Base-by-base conservation (phyloP, 208 protist genomes). In the Balamuthia mandrillaris region DNA sequence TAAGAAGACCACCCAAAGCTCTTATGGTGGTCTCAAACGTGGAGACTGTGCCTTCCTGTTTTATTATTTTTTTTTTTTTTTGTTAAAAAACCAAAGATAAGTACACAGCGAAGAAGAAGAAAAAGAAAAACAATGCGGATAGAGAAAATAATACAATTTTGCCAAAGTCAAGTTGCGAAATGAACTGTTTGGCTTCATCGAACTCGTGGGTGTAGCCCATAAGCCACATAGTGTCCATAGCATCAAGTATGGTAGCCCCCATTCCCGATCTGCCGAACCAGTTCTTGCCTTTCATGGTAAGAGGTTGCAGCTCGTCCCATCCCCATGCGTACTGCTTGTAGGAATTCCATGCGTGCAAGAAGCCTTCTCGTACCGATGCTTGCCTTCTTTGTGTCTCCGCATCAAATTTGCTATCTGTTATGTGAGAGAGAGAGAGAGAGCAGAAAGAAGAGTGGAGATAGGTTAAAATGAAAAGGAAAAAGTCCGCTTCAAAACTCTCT, bases 1-100 rank as follows among this genome's bases (percentile, higher is more conserved):
- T 27, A 7, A 91, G 60, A 3, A 91, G 81, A 10, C 81, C 78
- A 27, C 85, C 88, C 10, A 91, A 72, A n/a, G 81, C 44, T 37
- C 88, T 72, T 61, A 91, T 91, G 10, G 88, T 88, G 24, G 0
- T 87, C 61, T 91, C 88, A 78, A 91, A 91, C 5, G 72, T 81
- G 72, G 35, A 60, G 12, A 61, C 52, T 31, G 21, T 4, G 7
- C 41, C 9, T 5, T n/a, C 24, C 60, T 68, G 60, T n/a, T n/a
- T n/a, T n/a, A n/a, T n/a, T n/a, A n/a, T n/a, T n/a, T n/a, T n/a
- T n/a, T n/a, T n/a, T n/a, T n/a, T n/a, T n/a, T n/a, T n/a, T n/a
- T n/a, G n/a, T 56, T 56, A 56, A 27, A 18, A n/a, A 56, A 27
- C 21, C 49, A 5, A 21, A 16, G 3, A 9, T 5, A 9, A 14